phyloP scores from a whole-genome alignment of 352 stramenopile species.

The Globisporangium paroecandrum region DNA sequence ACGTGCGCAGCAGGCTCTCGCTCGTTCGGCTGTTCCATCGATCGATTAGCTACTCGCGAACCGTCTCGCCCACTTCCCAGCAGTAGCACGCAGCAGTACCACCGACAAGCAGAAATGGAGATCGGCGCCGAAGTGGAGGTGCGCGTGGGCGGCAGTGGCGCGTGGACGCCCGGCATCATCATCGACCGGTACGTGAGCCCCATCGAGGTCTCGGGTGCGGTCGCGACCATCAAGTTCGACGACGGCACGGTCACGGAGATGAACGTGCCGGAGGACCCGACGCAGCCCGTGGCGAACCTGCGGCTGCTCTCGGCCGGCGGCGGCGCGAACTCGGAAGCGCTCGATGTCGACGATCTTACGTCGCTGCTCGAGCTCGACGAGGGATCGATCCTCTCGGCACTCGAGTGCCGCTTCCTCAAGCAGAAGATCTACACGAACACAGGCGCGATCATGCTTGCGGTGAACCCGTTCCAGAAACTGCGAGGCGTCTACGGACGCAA shows the following conservation, averaged over 20 bases:
- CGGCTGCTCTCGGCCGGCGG: slow-evolving; percentile 19
- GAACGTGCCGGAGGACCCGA: slow-evolving; percentile 38
- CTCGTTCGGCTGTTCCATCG: background rate
- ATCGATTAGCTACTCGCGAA: background rate
- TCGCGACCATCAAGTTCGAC: slow-evolving; percentile 65
- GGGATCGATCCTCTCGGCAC: slow-evolving; percentile 53
- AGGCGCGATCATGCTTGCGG: slow-evolving; percentile 71
- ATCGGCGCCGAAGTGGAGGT: slow-evolving; percentile 65
- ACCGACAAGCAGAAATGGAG: slow-evolving; percentile 38
- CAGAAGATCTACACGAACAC: slow-evolving; percentile 88
- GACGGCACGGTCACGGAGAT: slow-evolving; percentile 50
- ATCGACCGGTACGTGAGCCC: slow-evolving; percentile 64
- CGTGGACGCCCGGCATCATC: slow-evolving; percentile 51
- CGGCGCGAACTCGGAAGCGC: background rate
- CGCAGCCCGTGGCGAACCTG: slow-evolving; percentile 23
- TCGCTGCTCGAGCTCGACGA: slow-evolving; percentile 78
- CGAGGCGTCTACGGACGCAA: slow-evolving; percentile 52
- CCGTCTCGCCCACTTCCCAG: background rate
- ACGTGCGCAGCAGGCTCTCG: slow-evolving; percentile 1
- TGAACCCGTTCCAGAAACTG: slow-evolving; percentile 84
- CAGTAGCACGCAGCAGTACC: background rate
- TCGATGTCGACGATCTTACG: slow-evolving; percentile 83
- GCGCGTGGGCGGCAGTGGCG: slow-evolving; percentile 29
- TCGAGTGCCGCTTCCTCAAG: slow-evolving; percentile 66
- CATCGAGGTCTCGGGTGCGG: slow-evolving; percentile 44